Evolutionary conservation across 2,329 filamentous ascomycete genomes (phyloP).

Genomic region (Hypoxylon sp.): DNA sequence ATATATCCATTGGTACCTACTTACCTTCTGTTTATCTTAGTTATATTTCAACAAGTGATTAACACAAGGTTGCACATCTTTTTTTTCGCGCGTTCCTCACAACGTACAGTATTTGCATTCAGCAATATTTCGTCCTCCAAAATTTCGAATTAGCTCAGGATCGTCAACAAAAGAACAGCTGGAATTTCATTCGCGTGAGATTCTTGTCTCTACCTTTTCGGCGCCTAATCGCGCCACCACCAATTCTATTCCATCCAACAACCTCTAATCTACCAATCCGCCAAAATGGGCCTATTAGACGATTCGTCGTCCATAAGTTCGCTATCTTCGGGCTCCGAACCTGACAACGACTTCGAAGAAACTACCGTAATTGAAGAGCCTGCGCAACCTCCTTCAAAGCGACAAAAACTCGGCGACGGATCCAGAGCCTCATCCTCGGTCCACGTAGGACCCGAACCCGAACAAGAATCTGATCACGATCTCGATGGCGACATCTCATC

Average conservation of each 20-base stretch:
- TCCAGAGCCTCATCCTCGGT: slow-evolving; percentile 58
- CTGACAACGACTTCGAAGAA: slow-evolving; percentile 47
- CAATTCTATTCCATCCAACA: not conserved
- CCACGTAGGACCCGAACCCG: slow-evolving; percentile 57
- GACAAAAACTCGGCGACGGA: slow-evolving; percentile 48
- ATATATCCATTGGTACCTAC: too few relatives aligned
- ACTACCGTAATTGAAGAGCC: slow-evolving; percentile 42
- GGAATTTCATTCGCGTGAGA: slow-evolving; percentile 2
- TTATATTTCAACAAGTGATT: too few relatives aligned
- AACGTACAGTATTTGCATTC: too few relatives aligned
- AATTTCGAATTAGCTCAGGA: too few relatives aligned
- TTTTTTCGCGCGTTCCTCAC: too few relatives aligned
- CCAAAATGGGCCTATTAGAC: slow-evolving; percentile 44
- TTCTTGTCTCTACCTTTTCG: not conserved
- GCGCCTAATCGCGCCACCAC: slow-evolving; percentile 1
- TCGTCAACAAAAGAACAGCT: slow-evolving; percentile 1
- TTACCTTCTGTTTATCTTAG: too few relatives aligned
- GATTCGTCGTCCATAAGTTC: slow-evolving; percentile 48
- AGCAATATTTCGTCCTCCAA: too few relatives aligned
- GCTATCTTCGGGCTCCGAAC: slow-evolving; percentile 45
- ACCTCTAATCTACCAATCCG: not conserved
- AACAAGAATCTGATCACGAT: slow-evolving; percentile 50
- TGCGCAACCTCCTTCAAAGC: slow-evolving; percentile 47
- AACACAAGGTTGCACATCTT: too few relatives aligned
- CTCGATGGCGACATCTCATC: slow-evolving; percentile 79